Percentiles rank a stretch among this genome's conserved stretches.
phyloP scores from a whole-genome alignment of 108 stramenopile species.

The Schizochytrium sp. region DNA sequence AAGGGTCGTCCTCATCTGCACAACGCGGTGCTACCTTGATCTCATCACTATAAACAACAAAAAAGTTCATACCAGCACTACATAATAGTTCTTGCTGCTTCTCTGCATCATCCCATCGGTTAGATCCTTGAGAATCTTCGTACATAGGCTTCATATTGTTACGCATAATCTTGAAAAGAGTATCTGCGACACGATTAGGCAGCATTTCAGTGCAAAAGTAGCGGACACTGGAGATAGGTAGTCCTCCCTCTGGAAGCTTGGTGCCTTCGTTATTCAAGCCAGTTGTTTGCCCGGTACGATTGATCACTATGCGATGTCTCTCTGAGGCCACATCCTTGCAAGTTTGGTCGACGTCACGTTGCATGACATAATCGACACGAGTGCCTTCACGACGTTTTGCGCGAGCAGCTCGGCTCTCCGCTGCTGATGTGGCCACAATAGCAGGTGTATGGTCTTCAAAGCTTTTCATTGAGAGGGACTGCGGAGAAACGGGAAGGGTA shows the following conservation, averaged over 20 bases:
- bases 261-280: not conserved
- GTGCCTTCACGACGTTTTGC: too few species aligned
- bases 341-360: too few species aligned
- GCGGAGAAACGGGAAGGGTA: too few species aligned
- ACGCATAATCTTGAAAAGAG: not conserved
- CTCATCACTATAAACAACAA: conserved; percentile 3
- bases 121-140: not conserved
- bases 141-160: conserved; percentile 1
- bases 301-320: too few species aligned
- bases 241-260: not conserved
- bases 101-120: not conserved
- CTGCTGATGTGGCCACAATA: too few species aligned
- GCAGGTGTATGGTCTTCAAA: too few species aligned
- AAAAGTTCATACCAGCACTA: not conserved
- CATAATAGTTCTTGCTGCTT: conserved; percentile 45
- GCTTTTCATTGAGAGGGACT: too few species aligned
- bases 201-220: conserved; percentile 11
- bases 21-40: not conserved
- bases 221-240: not conserved
- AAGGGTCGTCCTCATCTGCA: not conserved
- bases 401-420: too few species aligned
- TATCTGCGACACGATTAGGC: conserved; percentile 11
- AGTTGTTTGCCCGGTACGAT: too few species aligned
- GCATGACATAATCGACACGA: too few species aligned
- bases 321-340: too few species aligned